phyloP scores from a whole-genome alignment of 2,329 filamentous ascomycete species.

The Camillea tinctor region DNA sequence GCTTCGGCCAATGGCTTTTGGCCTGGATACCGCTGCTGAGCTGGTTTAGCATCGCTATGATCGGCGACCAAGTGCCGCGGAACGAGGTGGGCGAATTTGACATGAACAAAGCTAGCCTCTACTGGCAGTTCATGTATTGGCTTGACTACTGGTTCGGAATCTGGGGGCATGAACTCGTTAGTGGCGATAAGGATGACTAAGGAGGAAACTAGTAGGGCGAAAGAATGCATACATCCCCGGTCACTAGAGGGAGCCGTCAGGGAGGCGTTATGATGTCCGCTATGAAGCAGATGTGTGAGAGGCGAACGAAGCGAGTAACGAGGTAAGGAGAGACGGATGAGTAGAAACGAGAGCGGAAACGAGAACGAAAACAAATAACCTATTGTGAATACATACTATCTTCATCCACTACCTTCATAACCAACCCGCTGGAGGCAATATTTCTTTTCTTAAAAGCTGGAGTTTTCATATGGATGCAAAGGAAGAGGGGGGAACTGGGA shows the following conservation, averaged over 20 bases:
- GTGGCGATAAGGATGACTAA: constrained; percentile 58
- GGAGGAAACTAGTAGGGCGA: background rate
- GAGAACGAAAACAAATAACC: no score
- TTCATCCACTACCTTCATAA: background rate
- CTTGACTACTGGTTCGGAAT: constrained; percentile 58
- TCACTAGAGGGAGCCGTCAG: no score
- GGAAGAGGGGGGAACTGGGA: background rate
- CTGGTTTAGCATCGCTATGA: constrained; percentile 71
- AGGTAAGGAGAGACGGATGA: no score
- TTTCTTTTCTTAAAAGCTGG: no score
- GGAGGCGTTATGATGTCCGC: no score
- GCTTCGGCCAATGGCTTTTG: constrained; percentile 61
- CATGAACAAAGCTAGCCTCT: constrained; percentile 64
- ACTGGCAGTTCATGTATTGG: constrained; percentile 67
- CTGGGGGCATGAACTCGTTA: constrained; percentile 58
- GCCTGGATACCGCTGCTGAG: constrained; percentile 66
- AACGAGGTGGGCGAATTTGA: constrained; percentile 77
- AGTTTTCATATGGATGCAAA: background rate
- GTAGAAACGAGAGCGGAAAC: background rate
- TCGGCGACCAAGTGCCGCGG: constrained; percentile 72
- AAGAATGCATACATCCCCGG: background rate
- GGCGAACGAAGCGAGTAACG: no score
- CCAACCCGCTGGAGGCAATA: background rate
- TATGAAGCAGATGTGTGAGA: no score
- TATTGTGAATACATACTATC: background rate